These are phyloP conservation scores for Solioccasus polychromus DNA, from an alignment of 768 basidiomycete genomes.

Conservation along the genomic window DNA sequence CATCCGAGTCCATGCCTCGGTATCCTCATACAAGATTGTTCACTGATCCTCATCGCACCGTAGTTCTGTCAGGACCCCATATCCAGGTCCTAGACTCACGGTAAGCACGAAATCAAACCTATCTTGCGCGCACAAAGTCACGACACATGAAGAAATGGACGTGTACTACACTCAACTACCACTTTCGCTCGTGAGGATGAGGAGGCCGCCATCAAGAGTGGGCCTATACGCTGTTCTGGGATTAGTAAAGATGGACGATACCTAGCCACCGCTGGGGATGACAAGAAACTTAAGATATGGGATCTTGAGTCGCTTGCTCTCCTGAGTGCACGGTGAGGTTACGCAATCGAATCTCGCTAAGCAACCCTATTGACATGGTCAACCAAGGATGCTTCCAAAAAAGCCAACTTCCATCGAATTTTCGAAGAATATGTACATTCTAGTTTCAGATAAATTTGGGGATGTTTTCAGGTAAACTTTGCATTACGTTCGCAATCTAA, in stretches of 20 bases:
- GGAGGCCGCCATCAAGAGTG: slow-evolving; percentile 41
- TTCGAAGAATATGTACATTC: slow-evolving; percentile 59
- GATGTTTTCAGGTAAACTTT: slow-evolving; percentile 76
- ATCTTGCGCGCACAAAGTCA: slow-evolving; percentile 3
- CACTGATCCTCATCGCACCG: slow-evolving; percentile 29
- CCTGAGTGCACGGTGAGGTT: slow-evolving; percentile 58
- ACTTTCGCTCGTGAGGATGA: slow-evolving; percentile 30
- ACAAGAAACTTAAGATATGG: slow-evolving; percentile 82
- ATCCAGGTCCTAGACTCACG: slow-evolving; percentile 55
- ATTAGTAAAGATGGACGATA: slow-evolving; percentile 43
- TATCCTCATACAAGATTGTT: slow-evolving; percentile 53
- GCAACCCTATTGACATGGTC: neutral
- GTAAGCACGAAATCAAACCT: slow-evolving; percentile 36
- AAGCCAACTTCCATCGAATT: slow-evolving; percentile 71
- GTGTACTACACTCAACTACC: slow-evolving; percentile 44
- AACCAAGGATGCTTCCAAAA: slow-evolving; percentile 74
- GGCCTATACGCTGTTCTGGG: slow-evolving; percentile 59
- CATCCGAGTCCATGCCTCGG: slow-evolving; percentile 39
- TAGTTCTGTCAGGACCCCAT: slow-evolving; percentile 58
- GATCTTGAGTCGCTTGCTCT: slow-evolving; percentile 52
- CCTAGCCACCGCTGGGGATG: slow-evolving; percentile 68
- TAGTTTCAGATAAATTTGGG: slow-evolving; percentile 93
- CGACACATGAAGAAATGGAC: slow-evolving; percentile 46
- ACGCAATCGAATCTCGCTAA: neutral
- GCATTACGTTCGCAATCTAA: too few species aligned